These are phyloP conservation scores for Linum usitatissimum DNA, from an alignment of 345 rosid genomes.

Conservation along the genomic window DNA sequence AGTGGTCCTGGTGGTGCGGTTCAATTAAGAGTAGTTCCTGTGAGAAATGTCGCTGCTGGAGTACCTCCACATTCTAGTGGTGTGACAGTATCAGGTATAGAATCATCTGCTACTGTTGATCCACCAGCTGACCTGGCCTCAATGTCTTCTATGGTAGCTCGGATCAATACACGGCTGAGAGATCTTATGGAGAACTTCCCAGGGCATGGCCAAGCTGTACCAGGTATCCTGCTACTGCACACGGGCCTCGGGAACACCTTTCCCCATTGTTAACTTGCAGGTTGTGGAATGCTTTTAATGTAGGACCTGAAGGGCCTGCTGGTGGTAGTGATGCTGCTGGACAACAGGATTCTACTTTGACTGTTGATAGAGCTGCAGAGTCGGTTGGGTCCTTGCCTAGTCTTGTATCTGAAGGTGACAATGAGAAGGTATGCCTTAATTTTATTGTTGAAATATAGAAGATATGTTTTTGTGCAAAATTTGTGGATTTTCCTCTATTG, in stretches of 20 bases:
- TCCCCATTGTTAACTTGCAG: neutral
- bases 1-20: constrained; percentile 22
- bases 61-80: constrained; percentile 34
- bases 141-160: constrained; percentile 25
- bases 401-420: constrained; percentile 21
- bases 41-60: constrained; percentile 40
- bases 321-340: constrained; percentile 15
- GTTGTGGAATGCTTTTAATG: constrained; percentile 2
- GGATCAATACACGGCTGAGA: constrained; percentile 42
- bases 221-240: constrained; percentile 32
- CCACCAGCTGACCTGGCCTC: constrained; percentile 30
- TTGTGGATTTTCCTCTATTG: neutral
- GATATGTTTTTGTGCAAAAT: constrained; percentile 28
- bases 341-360: constrained; percentile 19
- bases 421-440: constrained; percentile 31
- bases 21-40: constrained; percentile 27
- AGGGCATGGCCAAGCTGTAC: constrained; percentile 37
- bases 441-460: constrained; percentile 1
- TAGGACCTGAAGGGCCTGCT: constrained; percentile 25
- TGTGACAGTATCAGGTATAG: constrained; percentile 20
- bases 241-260: neutral
- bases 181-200: constrained; percentile 31
- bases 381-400: constrained; percentile 18
- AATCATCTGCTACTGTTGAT: constrained; percentile 22
- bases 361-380: constrained; percentile 27